Evolutionary conservation across 768 basidiomycete species (phyloP).

Genomic region (Lactifluus volemus): DNA sequence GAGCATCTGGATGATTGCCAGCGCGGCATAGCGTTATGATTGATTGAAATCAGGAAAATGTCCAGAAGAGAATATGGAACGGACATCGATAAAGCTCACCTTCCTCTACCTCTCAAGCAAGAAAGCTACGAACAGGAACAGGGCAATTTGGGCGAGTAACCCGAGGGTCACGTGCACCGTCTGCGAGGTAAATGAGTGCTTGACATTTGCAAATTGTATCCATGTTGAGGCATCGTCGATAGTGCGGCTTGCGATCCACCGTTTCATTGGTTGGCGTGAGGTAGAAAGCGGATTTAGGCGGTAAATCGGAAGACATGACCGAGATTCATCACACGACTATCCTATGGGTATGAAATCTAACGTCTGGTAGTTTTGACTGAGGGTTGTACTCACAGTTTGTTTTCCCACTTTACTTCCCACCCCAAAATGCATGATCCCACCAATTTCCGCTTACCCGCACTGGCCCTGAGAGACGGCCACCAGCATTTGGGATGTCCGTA

Average conservation of each 20-base stretch:
- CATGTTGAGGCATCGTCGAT: not conserved
- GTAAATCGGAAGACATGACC: not conserved
- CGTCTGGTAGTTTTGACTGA: not conserved
- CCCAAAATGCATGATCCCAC: slow-evolving; percentile 57
- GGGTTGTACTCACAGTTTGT: not conserved
- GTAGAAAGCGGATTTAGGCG: not conserved
- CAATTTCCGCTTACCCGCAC: slow-evolving; percentile 43
- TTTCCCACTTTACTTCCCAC: not conserved
- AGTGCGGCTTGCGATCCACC: not conserved
- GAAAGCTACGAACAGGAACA: not conserved
- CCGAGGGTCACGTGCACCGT: not conserved
- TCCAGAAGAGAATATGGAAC: not conserved
- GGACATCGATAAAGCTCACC: slow-evolving; percentile 7
- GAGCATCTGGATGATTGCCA: not conserved
- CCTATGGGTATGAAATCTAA: not conserved
- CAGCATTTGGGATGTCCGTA: slow-evolving; percentile 33
- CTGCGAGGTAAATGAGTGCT: not conserved
- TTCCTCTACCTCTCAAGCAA: not conserved
- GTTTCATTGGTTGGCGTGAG: not conserved
- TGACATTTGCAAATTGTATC: not conserved
- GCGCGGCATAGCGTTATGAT: not conserved
- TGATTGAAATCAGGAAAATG: not conserved
- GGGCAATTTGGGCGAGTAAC: not conserved
- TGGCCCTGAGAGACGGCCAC: slow-evolving; percentile 38
- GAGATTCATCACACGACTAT: not conserved